Base-by-base conservation (phyloP, 1,139 yeast species). In the Trichomonascaceae sp. region DNA sequence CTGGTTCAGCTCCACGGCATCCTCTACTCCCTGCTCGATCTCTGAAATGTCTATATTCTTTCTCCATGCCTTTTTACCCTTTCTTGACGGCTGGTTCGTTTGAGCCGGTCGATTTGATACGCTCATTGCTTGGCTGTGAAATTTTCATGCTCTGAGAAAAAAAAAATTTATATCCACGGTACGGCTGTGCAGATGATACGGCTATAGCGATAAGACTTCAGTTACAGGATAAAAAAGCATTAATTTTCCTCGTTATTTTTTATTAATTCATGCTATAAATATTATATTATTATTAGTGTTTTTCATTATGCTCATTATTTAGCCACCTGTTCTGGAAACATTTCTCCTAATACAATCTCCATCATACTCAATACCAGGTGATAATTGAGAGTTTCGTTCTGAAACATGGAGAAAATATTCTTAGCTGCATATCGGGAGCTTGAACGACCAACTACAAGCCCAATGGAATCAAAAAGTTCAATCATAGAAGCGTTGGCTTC, bases 21-120 rank as follows among this genome's bases (percentile, higher is more conserved):
- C 82, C 60, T 85, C 95, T 50, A 93, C 74, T 7, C 84, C 86
- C 46, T 74, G 71, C 66, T 87, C 90, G 52, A 93, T 74, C 58
- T 89, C 96, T 22, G 82, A 83, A 27, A 93, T 74, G 66, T 93
- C 96, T 57, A 93, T 87, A 69, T 93, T 88, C 72, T 93, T 93
- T 70, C 97, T 84, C 99, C 99, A 93, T 6, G 98, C 87, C 68
- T 80, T 84, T 77, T 87, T 91, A 53, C 96, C 96, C 75, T 93
- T 93, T 65, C 98, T 80, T 6, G 96, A 87, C 7, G 85, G 70
- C 70, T 89, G 96, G 55, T 58, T 61, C 59, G 63, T 65, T 52
- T 66, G 70, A 12, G 70, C 58, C 8, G 70, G 74, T 32, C 72
- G 55, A 20, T 69, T 69, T 9, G 65, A 55, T 48, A 65, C 66